These are phyloP conservation scores for Paramecium sonneborni DNA, from an alignment of 73 alveolate genomes.

Conservation along the genomic window DNA sequence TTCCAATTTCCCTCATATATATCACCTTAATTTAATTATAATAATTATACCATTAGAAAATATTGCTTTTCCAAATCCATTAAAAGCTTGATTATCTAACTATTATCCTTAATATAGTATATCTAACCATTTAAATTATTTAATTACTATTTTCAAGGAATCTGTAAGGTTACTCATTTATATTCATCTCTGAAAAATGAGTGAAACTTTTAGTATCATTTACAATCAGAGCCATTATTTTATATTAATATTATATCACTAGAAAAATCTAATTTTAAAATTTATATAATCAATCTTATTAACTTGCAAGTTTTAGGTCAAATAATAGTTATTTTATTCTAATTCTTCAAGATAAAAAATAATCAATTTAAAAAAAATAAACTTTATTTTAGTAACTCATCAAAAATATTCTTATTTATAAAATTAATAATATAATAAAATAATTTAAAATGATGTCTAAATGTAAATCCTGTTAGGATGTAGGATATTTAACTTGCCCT, in stretches of 20 bases:
- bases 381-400: no score
- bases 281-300: background rate
- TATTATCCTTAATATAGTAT: background rate
- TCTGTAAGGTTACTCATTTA: background rate
- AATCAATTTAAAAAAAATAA: no score
- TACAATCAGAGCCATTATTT: background rate
- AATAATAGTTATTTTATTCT: background rate
- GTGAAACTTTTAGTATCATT: background rate
- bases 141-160: background rate
- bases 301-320: background rate
- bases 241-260: background rate
- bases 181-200: background rate
- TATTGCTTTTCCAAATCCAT: background rate
- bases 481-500: background rate
- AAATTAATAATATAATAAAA: background rate
- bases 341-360: background rate
- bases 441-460: slow-evolving; percentile 19
- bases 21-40: background rate
- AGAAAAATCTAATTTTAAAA: background rate
- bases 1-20: slow-evolving; percentile 50
- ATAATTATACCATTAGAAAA: background rate
- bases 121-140: background rate
- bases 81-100: background rate
- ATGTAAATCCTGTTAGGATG: slow-evolving; percentile 23
- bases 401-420: no score